A percentile compares a stretch with the other conserved stretches of the same genome.
Conservation (phyloP, 2,329 filamentous ascomycete genomes). For the Fusarium sp. region DNA sequence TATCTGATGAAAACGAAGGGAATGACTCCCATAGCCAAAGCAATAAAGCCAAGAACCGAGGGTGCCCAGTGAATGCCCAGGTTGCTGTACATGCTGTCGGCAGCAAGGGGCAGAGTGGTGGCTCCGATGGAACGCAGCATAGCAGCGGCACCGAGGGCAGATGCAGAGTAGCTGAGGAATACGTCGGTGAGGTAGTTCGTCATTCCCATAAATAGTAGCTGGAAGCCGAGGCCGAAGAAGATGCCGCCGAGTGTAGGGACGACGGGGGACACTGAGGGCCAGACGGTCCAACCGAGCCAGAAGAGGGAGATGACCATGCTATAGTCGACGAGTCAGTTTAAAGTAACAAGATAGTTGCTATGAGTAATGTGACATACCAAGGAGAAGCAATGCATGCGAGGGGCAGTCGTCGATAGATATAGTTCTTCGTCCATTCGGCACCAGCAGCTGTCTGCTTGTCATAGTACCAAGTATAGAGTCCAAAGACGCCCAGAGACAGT, state of each 20-base stretch:
- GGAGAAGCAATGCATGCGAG: constrained; percentile 72
- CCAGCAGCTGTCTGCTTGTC: constrained; percentile 47
- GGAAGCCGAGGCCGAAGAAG: constrained; percentile 59
- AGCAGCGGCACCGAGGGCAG: constrained; percentile 55
- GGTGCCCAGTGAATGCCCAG: constrained; percentile 56
- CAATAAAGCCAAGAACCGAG: constrained; percentile 53
- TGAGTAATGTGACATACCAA: constrained; percentile 64
- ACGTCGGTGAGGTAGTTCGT: constrained; percentile 56
- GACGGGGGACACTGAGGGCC: constrained; percentile 49
- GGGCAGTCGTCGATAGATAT: constrained; percentile 57
- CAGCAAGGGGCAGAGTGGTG: constrained; percentile 53
- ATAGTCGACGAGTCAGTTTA: constrained; percentile 42
- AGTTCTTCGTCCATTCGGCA: constrained; percentile 52
- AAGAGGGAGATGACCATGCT: constrained; percentile 70
- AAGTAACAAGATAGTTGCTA: background rate
- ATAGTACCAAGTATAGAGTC: constrained; percentile 50
- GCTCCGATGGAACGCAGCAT: constrained; percentile 55
- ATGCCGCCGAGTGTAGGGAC: constrained; percentile 61
- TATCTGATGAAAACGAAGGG: constrained; percentile 54
- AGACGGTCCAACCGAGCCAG: constrained; percentile 74
- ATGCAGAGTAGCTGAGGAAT: constrained; percentile 54
- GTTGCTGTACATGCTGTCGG: constrained; percentile 52
- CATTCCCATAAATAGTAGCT: constrained; percentile 56
- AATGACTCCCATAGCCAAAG: constrained; percentile 52
- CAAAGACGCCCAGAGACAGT: constrained; percentile 45